Percentiles rank a stretch among this genome's conserved stretches.
These are phyloP conservation scores for Pleodorina starrii DNA, from an alignment of 139 green algal genomes.

Conservation along the genomic window DNA sequence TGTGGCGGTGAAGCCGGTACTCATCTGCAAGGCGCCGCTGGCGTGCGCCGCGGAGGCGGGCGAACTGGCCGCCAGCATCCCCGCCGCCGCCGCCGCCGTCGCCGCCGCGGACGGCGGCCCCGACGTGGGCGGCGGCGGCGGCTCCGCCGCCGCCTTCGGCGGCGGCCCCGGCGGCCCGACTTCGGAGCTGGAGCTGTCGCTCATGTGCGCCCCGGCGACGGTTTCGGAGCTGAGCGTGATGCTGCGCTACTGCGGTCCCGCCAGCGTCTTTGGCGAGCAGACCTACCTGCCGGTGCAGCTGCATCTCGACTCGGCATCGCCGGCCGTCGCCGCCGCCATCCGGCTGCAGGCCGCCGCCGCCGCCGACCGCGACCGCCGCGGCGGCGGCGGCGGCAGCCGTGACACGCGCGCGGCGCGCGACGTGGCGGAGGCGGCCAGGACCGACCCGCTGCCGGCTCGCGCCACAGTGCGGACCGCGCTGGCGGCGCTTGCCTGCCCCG, in stretches of 20 bases:
- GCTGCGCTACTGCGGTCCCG: slow-evolving; percentile 46
- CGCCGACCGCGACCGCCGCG: slow-evolving; percentile 11
- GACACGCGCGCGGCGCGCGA: slow-evolving; percentile 43
- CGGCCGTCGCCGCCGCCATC: slow-evolving; percentile 33
- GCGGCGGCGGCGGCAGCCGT: not conserved
- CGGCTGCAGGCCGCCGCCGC: slow-evolving; percentile 37
- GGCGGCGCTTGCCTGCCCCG: slow-evolving; percentile 16
- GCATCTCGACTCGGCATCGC: slow-evolving; percentile 37
- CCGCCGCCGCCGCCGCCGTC: not conserved
- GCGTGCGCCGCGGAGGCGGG: not conserved
- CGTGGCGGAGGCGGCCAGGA: not conserved
- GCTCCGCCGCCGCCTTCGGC: not conserved
- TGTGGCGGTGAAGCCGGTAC: slow-evolving; percentile 27
- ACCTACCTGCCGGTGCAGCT: slow-evolving; percentile 47
- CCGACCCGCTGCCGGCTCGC: not conserved
- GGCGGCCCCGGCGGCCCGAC: not conserved
- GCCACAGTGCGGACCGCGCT: slow-evolving; percentile 29
- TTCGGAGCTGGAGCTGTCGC: slow-evolving; percentile 20
- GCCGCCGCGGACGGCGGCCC: too few species aligned
- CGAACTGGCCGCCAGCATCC: slow-evolving; percentile 5
- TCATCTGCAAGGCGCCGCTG: slow-evolving; percentile 46
- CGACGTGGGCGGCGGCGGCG: not conserved
- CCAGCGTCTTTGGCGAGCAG: slow-evolving; percentile 37
- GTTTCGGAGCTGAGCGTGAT: slow-evolving; percentile 33
- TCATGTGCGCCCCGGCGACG: slow-evolving; percentile 10